Conservation (phyloP, 495 filamentous ascomycete genomes). For the Neurospora cerealis region DNA sequence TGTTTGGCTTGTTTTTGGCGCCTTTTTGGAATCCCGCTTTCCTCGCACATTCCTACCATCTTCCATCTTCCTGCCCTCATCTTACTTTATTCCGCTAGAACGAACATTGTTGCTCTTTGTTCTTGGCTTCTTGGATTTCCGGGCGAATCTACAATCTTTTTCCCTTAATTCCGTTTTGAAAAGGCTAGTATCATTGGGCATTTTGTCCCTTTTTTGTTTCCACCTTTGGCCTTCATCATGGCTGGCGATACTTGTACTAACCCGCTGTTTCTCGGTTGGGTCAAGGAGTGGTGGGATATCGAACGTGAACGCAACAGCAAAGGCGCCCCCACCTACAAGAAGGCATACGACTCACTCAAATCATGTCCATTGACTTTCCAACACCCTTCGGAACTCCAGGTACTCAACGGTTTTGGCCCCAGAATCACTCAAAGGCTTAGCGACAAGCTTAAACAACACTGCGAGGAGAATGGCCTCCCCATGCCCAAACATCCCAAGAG, state of each 20-base stretch:
- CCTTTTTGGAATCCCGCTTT: not conserved
- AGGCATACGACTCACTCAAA: slow-evolving; percentile 74
- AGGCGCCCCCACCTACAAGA: slow-evolving; percentile 62
- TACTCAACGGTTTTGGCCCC: slow-evolving; percentile 62
- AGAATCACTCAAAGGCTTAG: slow-evolving; percentile 63
- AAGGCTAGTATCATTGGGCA: no score
- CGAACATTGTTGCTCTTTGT: not conserved
- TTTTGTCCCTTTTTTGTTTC: no score
- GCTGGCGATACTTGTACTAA: slow-evolving; percentile 48
- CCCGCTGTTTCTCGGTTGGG: slow-evolving; percentile 63
- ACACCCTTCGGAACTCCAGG: slow-evolving; percentile 64
- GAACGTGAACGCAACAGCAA: slow-evolving; percentile 64
- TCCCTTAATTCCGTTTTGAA: no score
- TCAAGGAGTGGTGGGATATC: slow-evolving; percentile 72
- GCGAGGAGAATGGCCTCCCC: slow-evolving; percentile 57
- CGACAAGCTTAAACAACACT: slow-evolving; percentile 56
- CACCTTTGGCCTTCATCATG: slow-evolving; percentile 12
- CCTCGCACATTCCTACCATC: not conserved
- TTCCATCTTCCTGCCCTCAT: not conserved
- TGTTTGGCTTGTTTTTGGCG: not conserved
- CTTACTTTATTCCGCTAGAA: not conserved
- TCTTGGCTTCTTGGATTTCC: not conserved
- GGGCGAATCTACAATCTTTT: no score
- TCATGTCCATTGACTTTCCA: slow-evolving; percentile 62
- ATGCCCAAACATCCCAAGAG: slow-evolving; percentile 50